phyloP scores from a whole-genome alignment of 306 rosid species.

The Cotoneaster glaucophyllus region DNA sequence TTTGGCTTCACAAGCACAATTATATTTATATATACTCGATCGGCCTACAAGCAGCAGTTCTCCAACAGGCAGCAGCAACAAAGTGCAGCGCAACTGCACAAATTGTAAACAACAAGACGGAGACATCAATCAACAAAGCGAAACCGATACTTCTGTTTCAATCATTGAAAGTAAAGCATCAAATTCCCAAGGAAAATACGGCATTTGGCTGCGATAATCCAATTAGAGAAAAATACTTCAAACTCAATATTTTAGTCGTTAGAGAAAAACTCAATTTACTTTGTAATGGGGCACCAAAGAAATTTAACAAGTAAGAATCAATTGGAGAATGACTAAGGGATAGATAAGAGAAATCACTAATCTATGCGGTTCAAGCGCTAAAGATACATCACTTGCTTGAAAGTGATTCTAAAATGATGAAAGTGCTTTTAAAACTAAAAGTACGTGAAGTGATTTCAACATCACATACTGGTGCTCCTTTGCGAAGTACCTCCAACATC shows the following conservation, averaged over 20 bases:
- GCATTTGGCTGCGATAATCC: neutral
- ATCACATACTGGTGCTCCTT: no score
- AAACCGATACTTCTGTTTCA: neutral
- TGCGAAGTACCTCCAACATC: no score
- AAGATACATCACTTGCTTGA: neutral
- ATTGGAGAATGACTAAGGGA: neutral
- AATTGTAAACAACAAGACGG: neutral
- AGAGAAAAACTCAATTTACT: neutral
- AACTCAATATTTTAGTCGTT: no score
- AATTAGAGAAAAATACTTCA: neutral
- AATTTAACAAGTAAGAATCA: neutral
- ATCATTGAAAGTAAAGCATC: neutral
- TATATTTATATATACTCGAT: no score
- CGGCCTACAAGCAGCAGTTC: conserved; percentile 23
- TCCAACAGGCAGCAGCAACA: conserved; percentile 41
- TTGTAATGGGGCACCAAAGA: neutral
- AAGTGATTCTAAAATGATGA: no score
- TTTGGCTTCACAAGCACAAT: neutral
- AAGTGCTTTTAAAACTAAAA: no score
- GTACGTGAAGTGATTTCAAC: no score
- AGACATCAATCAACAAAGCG: neutral
- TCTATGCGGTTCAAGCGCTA: neutral
- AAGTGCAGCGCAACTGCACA: conserved; percentile 31
- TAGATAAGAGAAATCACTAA: neutral
- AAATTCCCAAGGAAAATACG: neutral